Evolutionary conservation across 2,329 filamentous ascomycete species (phyloP), one percentile per base, ranked within the genome.

Genomic region (Fusarium hainanense): DNA sequence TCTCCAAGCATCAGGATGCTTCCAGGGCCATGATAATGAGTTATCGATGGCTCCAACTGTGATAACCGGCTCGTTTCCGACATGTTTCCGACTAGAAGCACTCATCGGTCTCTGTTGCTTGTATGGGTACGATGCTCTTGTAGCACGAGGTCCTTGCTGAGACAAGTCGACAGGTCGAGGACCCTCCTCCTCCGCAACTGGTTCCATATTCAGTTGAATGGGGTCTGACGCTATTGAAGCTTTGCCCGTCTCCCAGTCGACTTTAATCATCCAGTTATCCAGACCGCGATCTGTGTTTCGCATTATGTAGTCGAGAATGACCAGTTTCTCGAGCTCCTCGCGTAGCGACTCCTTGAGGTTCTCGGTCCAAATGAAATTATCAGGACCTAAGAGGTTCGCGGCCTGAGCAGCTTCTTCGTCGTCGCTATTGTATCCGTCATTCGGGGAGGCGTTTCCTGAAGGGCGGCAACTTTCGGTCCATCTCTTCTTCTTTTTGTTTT

Each of bases 261-360:
- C 93, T 79, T 93, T 96, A 77, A 99, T 94, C 96, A 99, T 99
- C 96, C 96, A 99, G 75, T 99, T 99, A 79, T 99, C 96, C 59
- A 98, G 84, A 3, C 96, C 96, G 81, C 96, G 89, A 79, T 99
- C 96, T 3, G 96, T 99, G 77, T 99, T 99, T 61, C 96, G 89
- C 96, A 99, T 99, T 69, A 99, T 97, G 78, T 99, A 99, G 81
- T 99, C 96, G 70, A 99, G 81, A 75, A 99, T 97, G 23, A 99
- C 97, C 10, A 99, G 85, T 80, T 98, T 98, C 82, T 99, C 96
- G 49, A 99, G 85, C 81, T 98, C 93, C 79, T 99, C 96, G 40
- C 96, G 86, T 78, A 99, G 97, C 0, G 93, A 92, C 79, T 97
- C 93, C 77, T 98, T 97, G 47, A 99, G 81, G 8, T 85, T 82